These are phyloP conservation scores for Agaricus blazei DNA, from an alignment of 768 basidiomycete species.

Conservation along the genomic window DNA sequence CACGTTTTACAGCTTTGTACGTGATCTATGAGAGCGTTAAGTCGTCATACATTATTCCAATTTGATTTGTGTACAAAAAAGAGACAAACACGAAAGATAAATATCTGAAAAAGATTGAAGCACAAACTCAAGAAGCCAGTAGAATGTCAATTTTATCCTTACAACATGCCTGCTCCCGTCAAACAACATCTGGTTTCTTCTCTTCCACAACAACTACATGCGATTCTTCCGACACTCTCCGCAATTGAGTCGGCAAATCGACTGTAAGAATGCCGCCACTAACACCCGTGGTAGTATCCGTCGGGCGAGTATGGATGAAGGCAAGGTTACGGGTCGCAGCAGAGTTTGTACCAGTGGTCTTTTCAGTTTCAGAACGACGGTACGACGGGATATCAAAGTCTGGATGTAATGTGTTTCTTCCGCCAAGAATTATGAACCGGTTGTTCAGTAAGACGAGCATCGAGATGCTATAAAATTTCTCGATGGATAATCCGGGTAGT, in stretches of 20 bases:
- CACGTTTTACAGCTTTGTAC: too few species aligned
- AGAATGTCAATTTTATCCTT: too few species aligned
- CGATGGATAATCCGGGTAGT: not conserved
- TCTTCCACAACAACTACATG: not conserved
- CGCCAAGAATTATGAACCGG: not conserved
- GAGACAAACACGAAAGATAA: too few species aligned
- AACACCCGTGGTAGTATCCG: not conserved
- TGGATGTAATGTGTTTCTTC: not conserved
- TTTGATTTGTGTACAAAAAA: too few species aligned
- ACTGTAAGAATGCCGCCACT: not conserved
- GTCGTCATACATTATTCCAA: too few species aligned
- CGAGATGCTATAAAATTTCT: not conserved
- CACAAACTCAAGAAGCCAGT: too few species aligned
- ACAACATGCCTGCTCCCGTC: too few species aligned
- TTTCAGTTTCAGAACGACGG: not conserved
- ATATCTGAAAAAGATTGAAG: too few species aligned
- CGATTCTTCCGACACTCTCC: not conserved
- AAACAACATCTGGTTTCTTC: not conserved
- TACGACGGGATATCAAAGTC: not conserved
- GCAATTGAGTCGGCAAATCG: not conserved
- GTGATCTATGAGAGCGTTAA: too few species aligned
- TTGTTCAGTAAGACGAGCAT: conserved; percentile 6
- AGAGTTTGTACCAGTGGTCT: not conserved
- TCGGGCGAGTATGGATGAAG: not conserved
- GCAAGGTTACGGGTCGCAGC: not conserved